phyloP scores from a whole-genome alignment of 108 stramenopile species.

The Poteriospumella lacustris region DNA sequence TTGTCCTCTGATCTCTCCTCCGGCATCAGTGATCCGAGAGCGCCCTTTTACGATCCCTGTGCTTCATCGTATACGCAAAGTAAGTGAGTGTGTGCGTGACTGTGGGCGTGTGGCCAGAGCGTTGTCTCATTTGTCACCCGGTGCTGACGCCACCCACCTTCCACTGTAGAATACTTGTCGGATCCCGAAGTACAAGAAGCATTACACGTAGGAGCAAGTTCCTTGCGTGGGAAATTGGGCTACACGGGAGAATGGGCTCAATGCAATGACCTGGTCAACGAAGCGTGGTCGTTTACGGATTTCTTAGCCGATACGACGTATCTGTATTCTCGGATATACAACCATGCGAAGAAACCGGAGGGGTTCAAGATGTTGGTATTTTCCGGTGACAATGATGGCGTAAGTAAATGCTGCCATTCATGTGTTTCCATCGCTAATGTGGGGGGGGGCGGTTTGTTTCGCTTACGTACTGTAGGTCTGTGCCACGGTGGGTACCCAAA shows the following conservation, averaged over 20 bases:
- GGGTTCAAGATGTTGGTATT: constrained; percentile 11
- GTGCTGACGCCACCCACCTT: too few species aligned
- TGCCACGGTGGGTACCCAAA: not conserved
- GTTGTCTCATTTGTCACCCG: too few species aligned
- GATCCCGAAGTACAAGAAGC: not conserved
- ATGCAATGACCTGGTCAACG: not conserved
- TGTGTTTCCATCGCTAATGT: not conserved
- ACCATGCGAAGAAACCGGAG: not conserved
- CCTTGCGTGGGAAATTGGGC: not conserved
- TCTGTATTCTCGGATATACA: not conserved
- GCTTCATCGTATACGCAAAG: too few species aligned
- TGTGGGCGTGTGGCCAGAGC: too few species aligned
- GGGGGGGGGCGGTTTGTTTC: too few species aligned
- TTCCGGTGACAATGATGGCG: constrained; percentile 9
- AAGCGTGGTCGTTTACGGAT: not conserved
- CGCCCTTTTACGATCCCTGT: too few species aligned
- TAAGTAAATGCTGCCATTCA: not conserved
- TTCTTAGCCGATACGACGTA: constrained; percentile 1
- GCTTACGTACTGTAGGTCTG: not conserved
- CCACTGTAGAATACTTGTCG: not conserved
- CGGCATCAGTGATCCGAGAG: too few species aligned
- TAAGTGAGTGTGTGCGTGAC: too few species aligned
- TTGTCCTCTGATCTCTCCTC: too few species aligned
- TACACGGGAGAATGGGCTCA: not conserved
- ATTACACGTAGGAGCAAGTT: constrained; percentile 23